Evolutionary conservation across 371 early-diverging fungal genomes (phyloP).

Genomic region (Syncephalastrum racemosum): DNA sequence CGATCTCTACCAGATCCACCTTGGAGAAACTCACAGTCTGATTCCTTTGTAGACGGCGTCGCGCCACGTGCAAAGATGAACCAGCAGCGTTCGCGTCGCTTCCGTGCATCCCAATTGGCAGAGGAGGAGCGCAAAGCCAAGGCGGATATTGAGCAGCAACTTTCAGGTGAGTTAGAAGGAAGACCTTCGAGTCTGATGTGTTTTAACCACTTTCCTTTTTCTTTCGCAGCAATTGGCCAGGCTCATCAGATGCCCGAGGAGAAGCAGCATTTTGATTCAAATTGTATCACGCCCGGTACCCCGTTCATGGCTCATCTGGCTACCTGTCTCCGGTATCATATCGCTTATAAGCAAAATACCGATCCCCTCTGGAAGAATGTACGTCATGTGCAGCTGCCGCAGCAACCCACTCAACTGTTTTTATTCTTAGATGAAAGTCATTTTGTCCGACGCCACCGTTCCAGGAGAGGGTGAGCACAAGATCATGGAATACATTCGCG

Average conservation of each 20-base stretch:
- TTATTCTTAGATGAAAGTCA: constrained; percentile 71
- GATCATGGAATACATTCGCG: constrained; percentile 98
- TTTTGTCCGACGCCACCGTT: constrained; percentile 94
- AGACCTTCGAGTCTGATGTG: neutral
- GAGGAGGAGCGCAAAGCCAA: constrained; percentile 72
- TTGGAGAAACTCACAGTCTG: neutral
- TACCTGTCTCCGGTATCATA: constrained; percentile 83
- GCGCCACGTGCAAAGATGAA: constrained; percentile 99
- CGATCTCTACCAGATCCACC: neutral
- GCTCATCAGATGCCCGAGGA: constrained; percentile 53
- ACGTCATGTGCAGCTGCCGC: constrained; percentile 16
- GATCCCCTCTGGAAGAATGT: constrained; percentile 92
- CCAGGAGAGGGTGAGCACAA: constrained; percentile 99
- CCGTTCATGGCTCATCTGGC: constrained; percentile 97
- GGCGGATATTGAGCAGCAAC: constrained; percentile 56
- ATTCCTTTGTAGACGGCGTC: constrained; percentile 84
- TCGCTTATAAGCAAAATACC: constrained; percentile 84
- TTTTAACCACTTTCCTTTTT: neutral
- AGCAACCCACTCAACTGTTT: constrained; percentile 1
- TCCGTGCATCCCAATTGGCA: constrained; percentile 90
- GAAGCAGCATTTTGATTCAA: constrained; percentile 89
- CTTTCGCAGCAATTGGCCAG: constrained; percentile 48
- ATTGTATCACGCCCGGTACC: constrained; percentile 99
- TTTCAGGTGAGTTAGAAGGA: constrained; percentile 36
- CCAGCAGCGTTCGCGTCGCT: constrained; percentile 98